Evolutionary conservation across 306 rosid genomes (phyloP).

Genomic region (Gynostemma pentaphyllum): DNA sequence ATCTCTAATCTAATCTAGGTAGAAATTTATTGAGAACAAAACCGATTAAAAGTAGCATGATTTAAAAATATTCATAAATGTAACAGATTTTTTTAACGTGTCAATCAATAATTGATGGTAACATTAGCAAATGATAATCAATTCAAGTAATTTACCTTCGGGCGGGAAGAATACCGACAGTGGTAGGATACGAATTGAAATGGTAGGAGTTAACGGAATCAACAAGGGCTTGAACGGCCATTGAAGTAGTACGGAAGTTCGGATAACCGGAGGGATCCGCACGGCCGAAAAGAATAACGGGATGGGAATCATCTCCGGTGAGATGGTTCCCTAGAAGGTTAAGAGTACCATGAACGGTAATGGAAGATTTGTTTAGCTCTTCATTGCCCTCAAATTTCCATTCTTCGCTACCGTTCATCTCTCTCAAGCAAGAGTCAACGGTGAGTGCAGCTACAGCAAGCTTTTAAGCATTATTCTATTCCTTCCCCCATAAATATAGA

Average conservation of each 20-base stretch:
- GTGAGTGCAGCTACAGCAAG: too few species aligned
- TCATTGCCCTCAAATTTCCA: slow-evolving; percentile 46
- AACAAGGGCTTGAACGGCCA: slow-evolving; percentile 23
- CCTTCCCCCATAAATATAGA: too few species aligned
- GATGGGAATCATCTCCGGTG: slow-evolving; percentile 15
- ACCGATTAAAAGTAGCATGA: too few species aligned
- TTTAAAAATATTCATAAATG: too few species aligned
- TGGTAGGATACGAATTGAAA: slow-evolving; percentile 45
- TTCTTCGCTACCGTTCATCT: slow-evolving; percentile 1
- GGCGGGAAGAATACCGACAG: slow-evolving; percentile 28
- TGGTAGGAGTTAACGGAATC: slow-evolving; percentile 24
- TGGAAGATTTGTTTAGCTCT: slow-evolving; percentile 23
- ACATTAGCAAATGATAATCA: too few species aligned
- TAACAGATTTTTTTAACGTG: too few species aligned
- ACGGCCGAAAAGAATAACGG: slow-evolving; percentile 27
- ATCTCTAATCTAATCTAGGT: too few species aligned
- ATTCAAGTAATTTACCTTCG: slow-evolving; percentile 24
- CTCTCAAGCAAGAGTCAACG: too few species aligned
- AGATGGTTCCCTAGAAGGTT: slow-evolving; percentile 16
- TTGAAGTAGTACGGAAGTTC: slow-evolving; percentile 18
- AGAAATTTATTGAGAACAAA: too few species aligned
- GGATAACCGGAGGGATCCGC: slow-evolving; percentile 41
- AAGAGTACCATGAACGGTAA: slow-evolving; percentile 36
- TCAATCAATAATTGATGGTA: too few species aligned
- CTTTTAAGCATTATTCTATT: too few species aligned